Percentiles rank a stretch among this genome's conserved stretches.
Evolutionary conservation across 495 filamentous ascomycete genomes (phyloP).

Genomic region (Ramalina intermedia): DNA sequence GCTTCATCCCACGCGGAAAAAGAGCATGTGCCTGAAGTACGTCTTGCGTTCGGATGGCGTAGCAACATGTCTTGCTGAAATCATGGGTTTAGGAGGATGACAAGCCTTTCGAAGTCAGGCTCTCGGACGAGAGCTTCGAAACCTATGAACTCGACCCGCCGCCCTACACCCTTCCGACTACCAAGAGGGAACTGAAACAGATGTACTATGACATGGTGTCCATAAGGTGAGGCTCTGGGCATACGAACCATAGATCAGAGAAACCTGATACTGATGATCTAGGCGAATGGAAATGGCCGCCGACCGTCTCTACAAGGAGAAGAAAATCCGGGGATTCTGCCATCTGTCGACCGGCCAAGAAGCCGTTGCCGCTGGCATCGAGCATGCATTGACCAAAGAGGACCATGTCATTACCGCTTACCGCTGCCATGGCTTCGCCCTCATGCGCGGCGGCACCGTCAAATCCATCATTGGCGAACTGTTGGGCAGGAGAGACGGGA

Average conservation of each 20-base stretch:
- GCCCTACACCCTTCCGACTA: constrained; percentile 75
- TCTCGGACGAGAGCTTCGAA: constrained; percentile 97
- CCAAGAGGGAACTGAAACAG: constrained; percentile 94
- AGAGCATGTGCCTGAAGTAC: constrained; percentile 45
- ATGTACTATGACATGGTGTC: constrained; percentile 98
- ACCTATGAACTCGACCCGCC: constrained; percentile 97
- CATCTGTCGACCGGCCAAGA: constrained; percentile 96
- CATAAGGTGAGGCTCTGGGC: constrained; percentile 49
- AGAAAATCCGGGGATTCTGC: constrained; percentile 99
- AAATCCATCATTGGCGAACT: constrained; percentile 94
- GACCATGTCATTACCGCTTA: constrained; percentile 97
- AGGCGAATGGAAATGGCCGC: constrained; percentile 99
- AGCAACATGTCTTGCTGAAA: constrained; percentile 3
- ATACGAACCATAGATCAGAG: constrained; percentile 2
- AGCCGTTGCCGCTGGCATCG: constrained; percentile 91
- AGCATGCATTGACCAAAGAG: constrained; percentile 79
- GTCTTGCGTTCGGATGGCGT: background rate
- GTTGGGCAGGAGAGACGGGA: constrained; percentile 85
- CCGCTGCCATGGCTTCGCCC: constrained; percentile 93
- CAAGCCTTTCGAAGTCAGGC: constrained; percentile 78
- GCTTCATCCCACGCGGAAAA: constrained; percentile 81
- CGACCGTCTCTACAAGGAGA: constrained; percentile 96
- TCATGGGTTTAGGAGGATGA: constrained; percentile 59
- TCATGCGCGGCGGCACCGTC: constrained; percentile 89
- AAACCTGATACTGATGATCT: background rate